Base-by-base conservation (phyloP, 129 eudicot species). In the Centella asiatica region DNA sequence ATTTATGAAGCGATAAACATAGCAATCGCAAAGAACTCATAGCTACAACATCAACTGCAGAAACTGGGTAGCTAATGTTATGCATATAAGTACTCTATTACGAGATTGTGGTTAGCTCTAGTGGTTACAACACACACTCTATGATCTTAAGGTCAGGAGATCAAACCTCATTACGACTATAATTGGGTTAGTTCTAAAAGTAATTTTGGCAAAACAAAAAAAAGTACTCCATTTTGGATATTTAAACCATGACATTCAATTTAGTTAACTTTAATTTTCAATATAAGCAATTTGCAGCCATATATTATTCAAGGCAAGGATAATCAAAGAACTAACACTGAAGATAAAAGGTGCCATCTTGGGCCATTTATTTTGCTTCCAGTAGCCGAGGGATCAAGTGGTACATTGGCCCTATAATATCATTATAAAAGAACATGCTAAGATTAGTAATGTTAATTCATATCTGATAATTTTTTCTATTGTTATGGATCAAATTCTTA, bases 331-430 rank as follows among this genome's bases (percentile, higher is more conserved):
- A 68, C 34, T 89, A 77, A 89, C 97, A 85, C 85, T 53, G 94
- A 77, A 34, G 95, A 89, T 53, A 89, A 6, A 53, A 85, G 69
- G 53, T 75, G 85, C 95, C 97, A 85, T 58, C 76, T 89, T 59
- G 87, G 83, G 56, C 85, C 87, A 22, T 77, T 63, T 25, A 46
- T 58, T 34, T 58, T 58, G 45, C 63, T 34, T 36, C 63, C 63
- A 4, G 45, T 1, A 26, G 63, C 63, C 12, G 37, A 61, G 48
- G 88, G 75, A 70, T 85, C 76, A 57, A 69, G 47, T 36, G 82
- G 83, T 25, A 85, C 74, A 73, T 76, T 74, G 55, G 59, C 66
- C 76, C 95, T 88, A 13, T n/a, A 34, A 27, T 57, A 8, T 11
- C 19, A 31, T 32, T 0, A 6, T 4, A 32, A 32, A 24, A 3